Evolutionary conservation across 2,329 filamentous ascomycete genomes (phyloP).

Genomic region (Beauveria scarabaeidicola): DNA sequence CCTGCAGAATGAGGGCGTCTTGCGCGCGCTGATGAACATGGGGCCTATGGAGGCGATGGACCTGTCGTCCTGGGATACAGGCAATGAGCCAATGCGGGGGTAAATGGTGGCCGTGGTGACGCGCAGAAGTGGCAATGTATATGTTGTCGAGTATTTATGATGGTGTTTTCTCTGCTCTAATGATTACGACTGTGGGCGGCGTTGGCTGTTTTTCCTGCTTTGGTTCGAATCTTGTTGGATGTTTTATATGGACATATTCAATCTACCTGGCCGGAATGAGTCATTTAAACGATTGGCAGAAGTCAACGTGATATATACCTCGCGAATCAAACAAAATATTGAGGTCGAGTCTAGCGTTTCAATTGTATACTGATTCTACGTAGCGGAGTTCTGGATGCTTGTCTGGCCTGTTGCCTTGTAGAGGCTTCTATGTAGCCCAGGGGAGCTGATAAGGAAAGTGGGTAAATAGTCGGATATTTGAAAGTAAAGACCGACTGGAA

Average conservation of each 20-base stretch:
- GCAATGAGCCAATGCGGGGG: conserved; percentile 11
- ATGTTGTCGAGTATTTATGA: neutral
- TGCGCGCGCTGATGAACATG: conserved; percentile 50
- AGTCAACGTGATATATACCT: neutral
- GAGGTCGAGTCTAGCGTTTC: neutral
- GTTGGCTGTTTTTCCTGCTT: neutral
- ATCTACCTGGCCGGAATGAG: neutral
- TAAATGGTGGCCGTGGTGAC: neutral
- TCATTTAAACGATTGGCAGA: neutral
- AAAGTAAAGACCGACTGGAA: too few relatives aligned
- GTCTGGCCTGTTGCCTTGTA: too few relatives aligned
- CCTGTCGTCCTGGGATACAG: conserved; percentile 37
- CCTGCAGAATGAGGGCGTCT: conserved; percentile 41
- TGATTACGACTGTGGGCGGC: conserved; percentile 1
- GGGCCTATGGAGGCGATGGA: conserved; percentile 55
- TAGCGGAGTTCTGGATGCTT: too few relatives aligned
- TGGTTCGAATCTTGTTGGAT: neutral
- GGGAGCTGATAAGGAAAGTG: too few relatives aligned
- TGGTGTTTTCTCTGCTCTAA: neutral
- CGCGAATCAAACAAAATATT: neutral
- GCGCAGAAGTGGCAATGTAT: too few relatives aligned
- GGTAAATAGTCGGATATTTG: too few relatives aligned
- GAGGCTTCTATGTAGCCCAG: too few relatives aligned
- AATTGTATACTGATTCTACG: neutral
- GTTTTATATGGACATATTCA: neutral